Evolutionary conservation across 2,329 filamentous ascomycete species (phyloP), one percentile per base, ranked within the genome.

Genomic region (Emergomyces orientalis): DNA sequence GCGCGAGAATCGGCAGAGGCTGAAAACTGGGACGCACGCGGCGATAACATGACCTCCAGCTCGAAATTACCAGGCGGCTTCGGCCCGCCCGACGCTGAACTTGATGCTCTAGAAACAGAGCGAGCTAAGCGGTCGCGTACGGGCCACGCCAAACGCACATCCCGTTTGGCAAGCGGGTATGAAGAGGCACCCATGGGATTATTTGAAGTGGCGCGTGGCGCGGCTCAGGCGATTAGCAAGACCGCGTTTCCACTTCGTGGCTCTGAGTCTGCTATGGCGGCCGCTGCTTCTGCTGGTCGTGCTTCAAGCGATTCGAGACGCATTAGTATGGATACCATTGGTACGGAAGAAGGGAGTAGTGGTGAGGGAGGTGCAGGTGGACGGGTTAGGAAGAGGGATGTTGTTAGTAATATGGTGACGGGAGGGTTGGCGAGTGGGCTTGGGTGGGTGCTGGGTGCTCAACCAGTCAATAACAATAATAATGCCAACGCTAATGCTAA

Each of bases 401-500:
- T 86, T 75, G 83, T 87, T 57, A 84, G 84, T 63, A 86, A 80
- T 74, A 84, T 84, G 72, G 85, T 86, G 6, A 86, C 82, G 14
- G 84, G 83, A 2, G 84, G 83, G 7, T 71, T 87, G 69, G 84
- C 83, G 8, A 84, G 79, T 70, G 85, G 85, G 11, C 76, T 88
- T 69, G 85, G 85, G 9, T 88, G 85, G 85, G 82, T 87, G 63
- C 71, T 88, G 62, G 85, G 85, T 71, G 78, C 77, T 61, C 77
- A 79, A 64, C 77, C 78, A 17, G 74, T 77, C 55, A 73, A 75
- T 69, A 70, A 70, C 64, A 72, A 65, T 49, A 57, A 59, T 43
- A 27, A 58, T 43, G 45, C 45, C 25, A 49, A 25, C 45, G 37
- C 34, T 25, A 58, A 27, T 30, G 34, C 55, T 19, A 17, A 30